phyloP scores from a whole-genome alignment of 768 basidiomycete genomes.

The Leccinum pellstonianum region DNA sequence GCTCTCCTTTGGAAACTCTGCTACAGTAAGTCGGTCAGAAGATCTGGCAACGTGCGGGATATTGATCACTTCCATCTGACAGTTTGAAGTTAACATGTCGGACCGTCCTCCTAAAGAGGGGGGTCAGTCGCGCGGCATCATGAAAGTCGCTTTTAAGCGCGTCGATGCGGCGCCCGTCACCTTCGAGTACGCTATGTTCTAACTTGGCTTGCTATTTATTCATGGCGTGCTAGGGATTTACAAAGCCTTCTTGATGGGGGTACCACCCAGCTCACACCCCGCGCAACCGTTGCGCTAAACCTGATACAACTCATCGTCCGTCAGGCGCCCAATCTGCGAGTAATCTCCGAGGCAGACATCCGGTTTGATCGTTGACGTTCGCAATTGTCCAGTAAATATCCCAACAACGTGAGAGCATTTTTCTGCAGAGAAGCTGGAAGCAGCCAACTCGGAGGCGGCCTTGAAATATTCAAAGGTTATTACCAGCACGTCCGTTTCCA shows the following conservation, averaged over 20 bases:
- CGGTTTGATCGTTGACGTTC: not conserved
- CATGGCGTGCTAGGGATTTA: conserved; percentile 22
- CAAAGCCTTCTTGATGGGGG: conserved; percentile 26
- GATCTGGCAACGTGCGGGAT: not conserved
- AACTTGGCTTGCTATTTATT: not conserved
- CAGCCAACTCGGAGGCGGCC: conserved; percentile 26
- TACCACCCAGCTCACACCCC: conserved; percentile 22
- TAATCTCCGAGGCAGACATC: conserved; percentile 1
- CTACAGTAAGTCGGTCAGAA: conserved; percentile 25
- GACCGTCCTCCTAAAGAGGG: conserved; percentile 21
- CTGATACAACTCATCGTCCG: conserved; percentile 49
- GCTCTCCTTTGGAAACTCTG: conserved; percentile 33
- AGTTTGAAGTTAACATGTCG: conserved; percentile 39
- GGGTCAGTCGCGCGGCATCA: conserved; percentile 26
- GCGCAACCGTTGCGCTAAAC: conserved; percentile 41
- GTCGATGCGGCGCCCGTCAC: conserved; percentile 39
- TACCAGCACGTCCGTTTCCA: conserved; percentile 43
- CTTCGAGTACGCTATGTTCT: conserved; percentile 31
- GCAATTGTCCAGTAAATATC: conserved; percentile 35
- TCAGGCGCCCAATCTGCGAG: conserved; percentile 46
- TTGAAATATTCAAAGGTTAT: conserved; percentile 49
- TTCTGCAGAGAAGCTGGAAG: conserved; percentile 38
- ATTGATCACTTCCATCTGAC: conserved; percentile 1
- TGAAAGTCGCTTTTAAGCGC: conserved; percentile 34
- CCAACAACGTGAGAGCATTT: conserved; percentile 47